Evolutionary conservation across 805 yeast species (phyloP), one percentile per base, ranked within the genome.

Genomic region (Saccharomycopsis sp.): DNA sequence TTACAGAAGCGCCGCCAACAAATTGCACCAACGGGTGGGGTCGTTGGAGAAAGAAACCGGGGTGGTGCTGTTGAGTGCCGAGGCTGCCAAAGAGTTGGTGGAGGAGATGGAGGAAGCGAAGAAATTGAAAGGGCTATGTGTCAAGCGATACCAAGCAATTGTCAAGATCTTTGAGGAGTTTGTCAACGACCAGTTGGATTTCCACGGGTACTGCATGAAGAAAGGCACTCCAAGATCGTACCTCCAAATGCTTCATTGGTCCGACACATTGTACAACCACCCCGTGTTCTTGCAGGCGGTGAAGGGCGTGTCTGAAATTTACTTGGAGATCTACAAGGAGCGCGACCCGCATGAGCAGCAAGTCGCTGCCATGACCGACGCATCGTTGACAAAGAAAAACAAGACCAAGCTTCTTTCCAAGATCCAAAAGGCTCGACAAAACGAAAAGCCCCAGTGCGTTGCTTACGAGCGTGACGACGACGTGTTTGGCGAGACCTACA

Each of bases 201-300:
- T 89, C 78, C 97, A 92, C 58, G 79, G 83, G 34, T 92, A 85
- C 58, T 82, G 94, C 56, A 74, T 84, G 69, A 75, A 96, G 61
- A 77, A 81, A 52, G 97, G 96, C 17, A 85, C 96, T 5, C 79
- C 89, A 19, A 72, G 94, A 49, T 79, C 89, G 6, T 92, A 89
- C 56, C 51, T 83, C 21, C 78, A 77, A 15, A 74, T 84, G 73
- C 50, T 88, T 38, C 59, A 66, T 36, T 92, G 97, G 97, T 95
- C 78, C 42, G 94, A 88, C 57, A 57, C 62, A 16, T 58, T 92
- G 34, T 87, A 68, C 56, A 56, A 74, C 6, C 75, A 81, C 25
- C 86, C 94, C 3, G 70, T 81, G 39, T 85, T 74, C 54, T 65
- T 72, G n/a, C 71, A 92, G 41, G 83, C 83, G 1, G 66, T 80